These are phyloP conservation scores for Fusarium nygamai DNA, from an alignment of 2,329 filamentous ascomycete genomes.

Conservation along the genomic window DNA sequence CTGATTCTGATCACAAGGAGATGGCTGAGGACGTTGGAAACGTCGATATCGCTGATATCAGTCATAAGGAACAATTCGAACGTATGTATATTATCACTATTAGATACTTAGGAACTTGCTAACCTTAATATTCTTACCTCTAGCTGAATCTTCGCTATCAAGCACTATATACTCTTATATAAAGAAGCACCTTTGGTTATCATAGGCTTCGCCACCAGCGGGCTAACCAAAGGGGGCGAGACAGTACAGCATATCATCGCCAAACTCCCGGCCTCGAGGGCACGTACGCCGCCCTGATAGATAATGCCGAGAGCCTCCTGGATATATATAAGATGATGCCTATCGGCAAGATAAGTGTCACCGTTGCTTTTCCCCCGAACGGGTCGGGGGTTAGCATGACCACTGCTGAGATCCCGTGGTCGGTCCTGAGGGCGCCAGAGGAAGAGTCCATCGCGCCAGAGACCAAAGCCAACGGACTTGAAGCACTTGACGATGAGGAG, in stretches of 20 bases:
- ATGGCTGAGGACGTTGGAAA: too few relatives aligned
- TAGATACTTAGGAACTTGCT: neutral
- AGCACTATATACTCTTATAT: neutral
- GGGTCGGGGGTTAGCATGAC: neutral
- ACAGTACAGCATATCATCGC: neutral
- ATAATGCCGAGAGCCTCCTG: neutral
- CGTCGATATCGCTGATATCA: too few relatives aligned
- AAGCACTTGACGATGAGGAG: neutral
- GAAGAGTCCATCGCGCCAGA: neutral
- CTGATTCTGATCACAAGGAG: too few relatives aligned
- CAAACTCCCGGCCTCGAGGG: neutral
- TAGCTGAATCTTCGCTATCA: too few relatives aligned
- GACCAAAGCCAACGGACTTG: neutral
- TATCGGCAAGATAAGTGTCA: accelerated
- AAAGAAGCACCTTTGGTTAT: neutral
- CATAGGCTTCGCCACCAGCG: too few relatives aligned
- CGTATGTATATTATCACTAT: neutral
- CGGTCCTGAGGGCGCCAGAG: neutral
- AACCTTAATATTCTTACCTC: too few relatives aligned
- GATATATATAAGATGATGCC: neutral
- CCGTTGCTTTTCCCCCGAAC: neutral
- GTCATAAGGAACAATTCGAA: neutral
- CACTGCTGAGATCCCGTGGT: neutral
- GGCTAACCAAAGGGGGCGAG: neutral
- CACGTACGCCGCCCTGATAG: accelerated